Conservation (phyloP, 208 protist species). For the Jaenimonas drosophilae region DNA sequence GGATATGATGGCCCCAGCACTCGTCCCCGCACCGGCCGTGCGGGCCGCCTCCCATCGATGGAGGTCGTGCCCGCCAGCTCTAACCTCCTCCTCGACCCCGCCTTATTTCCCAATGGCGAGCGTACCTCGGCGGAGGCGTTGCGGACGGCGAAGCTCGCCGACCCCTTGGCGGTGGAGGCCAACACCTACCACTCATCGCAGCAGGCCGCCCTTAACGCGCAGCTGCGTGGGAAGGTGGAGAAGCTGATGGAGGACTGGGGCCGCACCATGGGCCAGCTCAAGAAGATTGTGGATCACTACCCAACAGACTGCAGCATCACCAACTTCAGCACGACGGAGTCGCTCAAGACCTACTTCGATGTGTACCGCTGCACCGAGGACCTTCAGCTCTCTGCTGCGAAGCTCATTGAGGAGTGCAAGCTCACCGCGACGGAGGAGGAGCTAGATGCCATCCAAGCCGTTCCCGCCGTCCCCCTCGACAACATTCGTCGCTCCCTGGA, state of each 20-base stretch:
- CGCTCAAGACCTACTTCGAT: slow-evolving; percentile 27
- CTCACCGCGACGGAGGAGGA: slow-evolving; percentile 22
- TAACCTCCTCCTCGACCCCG: slow-evolving; percentile 5
- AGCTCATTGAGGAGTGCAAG: slow-evolving; percentile 23
- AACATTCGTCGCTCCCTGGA: slow-evolving; percentile 47
- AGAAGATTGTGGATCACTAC: slow-evolving; percentile 20
- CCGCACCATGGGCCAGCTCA: slow-evolving; percentile 26
- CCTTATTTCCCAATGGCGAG: slow-evolving; percentile 4
- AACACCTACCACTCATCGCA: slow-evolving; percentile 69
- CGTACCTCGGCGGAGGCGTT: slow-evolving; percentile 19
- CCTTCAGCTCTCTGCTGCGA: slow-evolving; percentile 16
- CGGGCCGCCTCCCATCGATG: slow-evolving; percentile 1
- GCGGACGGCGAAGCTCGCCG: slow-evolving; percentile 15
- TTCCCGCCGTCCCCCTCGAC: slow-evolving; percentile 26
- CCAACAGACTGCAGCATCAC: slow-evolving; percentile 22
- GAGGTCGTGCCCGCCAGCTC: neutral
- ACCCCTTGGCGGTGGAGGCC: slow-evolving; percentile 35
- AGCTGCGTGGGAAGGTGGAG: slow-evolving; percentile 58
- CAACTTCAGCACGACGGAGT: slow-evolving; percentile 24
- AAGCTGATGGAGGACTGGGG: slow-evolving; percentile 31
- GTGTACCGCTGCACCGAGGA: slow-evolving; percentile 59
- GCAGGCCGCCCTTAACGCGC: slow-evolving; percentile 62
- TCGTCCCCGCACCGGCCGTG: slow-evolving; percentile 2
- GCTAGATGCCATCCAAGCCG: slow-evolving; percentile 15
- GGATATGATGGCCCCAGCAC: slow-evolving; percentile 39